A percentile compares a stretch with the other conserved stretches of the same genome.
phyloP scores from a whole-genome alignment of 306 rosid genomes.

The Hippophae tibetana region DNA sequence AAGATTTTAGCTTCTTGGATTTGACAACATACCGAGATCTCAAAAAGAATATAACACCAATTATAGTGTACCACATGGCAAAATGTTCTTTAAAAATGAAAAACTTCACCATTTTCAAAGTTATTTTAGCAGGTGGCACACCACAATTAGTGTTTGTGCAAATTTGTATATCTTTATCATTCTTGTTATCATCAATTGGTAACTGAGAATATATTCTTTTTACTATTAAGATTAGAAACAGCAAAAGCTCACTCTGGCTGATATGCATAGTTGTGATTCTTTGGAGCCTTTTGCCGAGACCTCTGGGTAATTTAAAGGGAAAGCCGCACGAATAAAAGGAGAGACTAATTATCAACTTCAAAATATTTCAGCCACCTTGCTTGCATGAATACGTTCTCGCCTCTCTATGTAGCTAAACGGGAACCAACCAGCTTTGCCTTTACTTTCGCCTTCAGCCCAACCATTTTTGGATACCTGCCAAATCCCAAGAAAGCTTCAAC shows the following conservation, averaged over 20 bases:
- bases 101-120: no score
- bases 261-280: neutral
- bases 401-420: slow-evolving; percentile 66
- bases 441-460: slow-evolving; percentile 92
- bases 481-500: slow-evolving; percentile 3
- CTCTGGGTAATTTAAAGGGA: neutral
- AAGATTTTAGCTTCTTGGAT: no score
- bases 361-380: slow-evolving; percentile 72
- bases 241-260: neutral
- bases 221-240: neutral
- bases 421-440: slow-evolving; percentile 89
- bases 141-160: no score
- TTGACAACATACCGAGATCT: no score
- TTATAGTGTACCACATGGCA: no score
- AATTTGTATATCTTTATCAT: no score
- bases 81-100: no score
- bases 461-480: slow-evolving; percentile 67
- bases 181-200: neutral
- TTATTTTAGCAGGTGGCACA: no score
- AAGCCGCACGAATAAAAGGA: neutral
- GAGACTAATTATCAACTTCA: slow-evolving; percentile 13
- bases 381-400: slow-evolving; percentile 73
- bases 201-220: neutral
- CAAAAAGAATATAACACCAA: no score
- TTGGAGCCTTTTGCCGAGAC: neutral